phyloP scores from a whole-genome alignment of 139 green algal genomes.

The Limnomonas spitsbergensis region DNA sequence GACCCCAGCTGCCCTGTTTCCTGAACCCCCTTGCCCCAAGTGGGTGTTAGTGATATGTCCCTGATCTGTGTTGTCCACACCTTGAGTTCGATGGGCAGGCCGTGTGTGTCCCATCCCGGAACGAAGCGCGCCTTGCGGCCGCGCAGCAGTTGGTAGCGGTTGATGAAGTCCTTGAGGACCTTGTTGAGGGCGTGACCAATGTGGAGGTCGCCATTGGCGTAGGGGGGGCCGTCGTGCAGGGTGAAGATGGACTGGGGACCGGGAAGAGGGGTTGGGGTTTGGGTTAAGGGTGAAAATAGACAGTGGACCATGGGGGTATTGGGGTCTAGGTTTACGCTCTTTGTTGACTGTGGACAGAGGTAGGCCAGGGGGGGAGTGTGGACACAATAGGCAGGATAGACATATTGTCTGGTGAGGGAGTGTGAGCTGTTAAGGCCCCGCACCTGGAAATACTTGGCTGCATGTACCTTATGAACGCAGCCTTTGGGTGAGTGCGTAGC shows the following conservation, averaged over 20 bases:
- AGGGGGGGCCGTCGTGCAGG: conserved; percentile 97
- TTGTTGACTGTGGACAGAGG: background rate
- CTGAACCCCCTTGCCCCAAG: background rate
- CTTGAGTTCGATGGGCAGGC: conserved; percentile 99
- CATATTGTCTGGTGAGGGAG: background rate
- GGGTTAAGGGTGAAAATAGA: background rate
- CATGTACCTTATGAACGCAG: no score
- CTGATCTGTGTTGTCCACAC: conserved; percentile 25
- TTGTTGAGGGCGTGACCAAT: conserved; percentile 99
- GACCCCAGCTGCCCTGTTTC: no score
- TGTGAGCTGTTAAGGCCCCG: background rate
- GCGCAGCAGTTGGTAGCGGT: conserved; percentile 72
- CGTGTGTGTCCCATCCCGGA: conserved; percentile 97
- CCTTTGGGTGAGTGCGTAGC: no score
- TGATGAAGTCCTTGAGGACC: conserved; percentile 97
- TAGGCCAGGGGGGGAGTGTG: background rate
- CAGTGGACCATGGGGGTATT: background rate
- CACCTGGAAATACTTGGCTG: no score
- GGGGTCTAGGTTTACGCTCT: background rate
- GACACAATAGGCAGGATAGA: no score
- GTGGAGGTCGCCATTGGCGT: conserved; percentile 98
- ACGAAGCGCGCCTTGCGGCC: conserved; percentile 77
- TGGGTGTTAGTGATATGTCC: background rate
- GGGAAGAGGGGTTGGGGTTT: background rate
- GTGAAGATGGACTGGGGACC: conserved; percentile 72